Evolutionary conservation across 176 grass and related monocot genomes (phyloP).

Genomic region (Dactylis glomerata): DNA sequence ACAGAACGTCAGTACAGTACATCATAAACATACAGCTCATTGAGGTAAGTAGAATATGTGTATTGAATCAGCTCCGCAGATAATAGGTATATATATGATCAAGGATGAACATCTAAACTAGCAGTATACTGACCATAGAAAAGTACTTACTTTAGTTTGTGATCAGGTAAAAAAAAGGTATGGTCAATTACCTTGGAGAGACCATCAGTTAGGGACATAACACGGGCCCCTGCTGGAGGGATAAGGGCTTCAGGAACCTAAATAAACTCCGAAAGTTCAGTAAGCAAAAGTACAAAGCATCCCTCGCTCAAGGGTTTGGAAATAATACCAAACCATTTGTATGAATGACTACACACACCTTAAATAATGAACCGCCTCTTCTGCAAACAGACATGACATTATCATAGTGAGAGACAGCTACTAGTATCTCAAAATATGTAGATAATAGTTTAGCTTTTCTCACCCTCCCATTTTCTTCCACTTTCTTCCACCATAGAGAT

Average conservation of each 20-base stretch:
- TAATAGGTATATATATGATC: background rate
- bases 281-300: constrained; percentile 4
- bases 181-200: constrained; percentile 77
- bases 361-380: constrained; percentile 77
- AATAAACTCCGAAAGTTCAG: constrained; percentile 11
- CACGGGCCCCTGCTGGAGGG: constrained; percentile 83
- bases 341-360: constrained; percentile 43
- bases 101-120: constrained; percentile 3
- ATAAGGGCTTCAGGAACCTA: constrained; percentile 96
- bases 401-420: constrained; percentile 24
- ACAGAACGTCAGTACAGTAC: constrained; percentile 8
- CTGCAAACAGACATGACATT: constrained; percentile 48
- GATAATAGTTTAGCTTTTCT: constrained; percentile 1
- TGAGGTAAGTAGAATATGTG: constrained; percentile 5
- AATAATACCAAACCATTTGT: constrained; percentile 14
- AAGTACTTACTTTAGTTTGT: background rate
- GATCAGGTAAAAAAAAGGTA: constrained; percentile 10
- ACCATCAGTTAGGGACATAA: constrained; percentile 97
- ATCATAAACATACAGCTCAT: background rate
- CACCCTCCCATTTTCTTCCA: constrained; percentile 99
- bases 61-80: constrained; percentile 5
- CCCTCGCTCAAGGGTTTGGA: constrained; percentile 3
- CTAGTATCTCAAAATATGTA: background rate
- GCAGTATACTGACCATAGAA: background rate
- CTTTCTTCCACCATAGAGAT: constrained; percentile 88